phyloP scores from a whole-genome alignment of 169 alveolate species.

The Besnoitia besnoiti region DNA sequence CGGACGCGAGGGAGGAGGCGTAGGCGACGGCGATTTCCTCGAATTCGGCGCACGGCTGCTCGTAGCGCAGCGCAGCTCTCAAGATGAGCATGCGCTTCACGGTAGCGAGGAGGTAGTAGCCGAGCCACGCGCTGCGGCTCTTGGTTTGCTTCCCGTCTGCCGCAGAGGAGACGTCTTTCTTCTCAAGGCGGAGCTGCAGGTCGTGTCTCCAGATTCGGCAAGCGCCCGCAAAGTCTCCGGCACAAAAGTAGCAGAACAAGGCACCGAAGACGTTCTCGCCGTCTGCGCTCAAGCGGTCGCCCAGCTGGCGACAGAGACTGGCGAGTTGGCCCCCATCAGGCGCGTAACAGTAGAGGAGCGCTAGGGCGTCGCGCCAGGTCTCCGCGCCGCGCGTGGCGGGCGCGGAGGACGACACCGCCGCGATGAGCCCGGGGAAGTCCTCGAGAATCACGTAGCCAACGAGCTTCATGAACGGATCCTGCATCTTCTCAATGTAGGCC shows the following conservation, averaged over 20 bases:
- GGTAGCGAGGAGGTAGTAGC: conserved; percentile 37
- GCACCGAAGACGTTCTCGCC: conserved; percentile 40
- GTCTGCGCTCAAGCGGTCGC: background rate
- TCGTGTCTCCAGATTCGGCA: conserved; percentile 57
- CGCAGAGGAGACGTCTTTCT: background rate
- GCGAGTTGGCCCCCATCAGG: background rate
- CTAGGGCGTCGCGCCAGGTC: background rate
- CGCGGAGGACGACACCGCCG: background rate
- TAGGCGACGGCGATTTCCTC: background rate
- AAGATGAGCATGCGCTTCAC: conserved; percentile 52
- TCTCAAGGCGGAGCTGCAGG: conserved; percentile 32
- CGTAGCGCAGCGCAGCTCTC: conserved; percentile 19
- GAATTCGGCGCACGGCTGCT: conserved; percentile 12
- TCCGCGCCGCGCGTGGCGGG: background rate
- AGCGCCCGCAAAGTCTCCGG: conserved; percentile 49
- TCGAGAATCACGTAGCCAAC: background rate
- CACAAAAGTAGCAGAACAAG: conserved; percentile 40
- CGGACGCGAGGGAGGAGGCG: background rate
- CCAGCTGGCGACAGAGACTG: conserved; percentile 16
- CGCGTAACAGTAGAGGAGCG: conserved; percentile 8
- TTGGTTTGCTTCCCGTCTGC: background rate
- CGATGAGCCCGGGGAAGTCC: background rate
- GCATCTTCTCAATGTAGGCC: conserved; percentile 46
- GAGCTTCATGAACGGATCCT: conserved; percentile 39
- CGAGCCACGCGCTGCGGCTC: conserved; percentile 7